A percentile compares a stretch with the other conserved stretches of the same genome.
Evolutionary conservation across 495 filamentous ascomycete genomes (phyloP).

Genomic region (Penicillium egyptiacum): DNA sequence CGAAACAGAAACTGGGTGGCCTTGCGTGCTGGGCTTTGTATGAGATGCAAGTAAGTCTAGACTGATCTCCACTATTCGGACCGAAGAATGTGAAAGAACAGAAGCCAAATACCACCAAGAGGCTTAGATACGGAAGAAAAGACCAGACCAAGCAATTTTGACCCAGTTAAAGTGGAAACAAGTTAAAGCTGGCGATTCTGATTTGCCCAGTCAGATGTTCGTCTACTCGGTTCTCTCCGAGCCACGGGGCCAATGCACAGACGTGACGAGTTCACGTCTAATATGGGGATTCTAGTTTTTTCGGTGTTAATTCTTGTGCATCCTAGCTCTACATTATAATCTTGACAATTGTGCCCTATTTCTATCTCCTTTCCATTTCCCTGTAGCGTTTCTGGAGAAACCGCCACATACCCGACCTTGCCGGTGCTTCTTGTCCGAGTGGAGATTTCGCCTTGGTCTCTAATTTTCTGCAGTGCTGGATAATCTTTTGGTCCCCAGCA

Average conservation of each 20-base stretch:
- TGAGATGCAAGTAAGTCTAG: neutral
- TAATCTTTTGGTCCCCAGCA: neutral
- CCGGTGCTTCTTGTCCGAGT: constrained; percentile 10
- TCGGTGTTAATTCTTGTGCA: neutral
- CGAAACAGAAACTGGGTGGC: neutral
- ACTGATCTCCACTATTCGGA: neutral
- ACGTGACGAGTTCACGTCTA: neutral
- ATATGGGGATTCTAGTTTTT: neutral
- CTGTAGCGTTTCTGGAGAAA: neutral
- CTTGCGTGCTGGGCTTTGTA: neutral
- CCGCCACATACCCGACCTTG: constrained; percentile 14
- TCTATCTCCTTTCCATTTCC: neutral
- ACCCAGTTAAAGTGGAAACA: neutral
- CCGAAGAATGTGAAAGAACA: neutral
- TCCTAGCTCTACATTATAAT: neutral
- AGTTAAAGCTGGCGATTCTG: neutral
- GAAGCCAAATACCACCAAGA: neutral
- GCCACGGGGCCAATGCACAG: constrained; percentile 24
- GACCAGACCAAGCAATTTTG: neutral
- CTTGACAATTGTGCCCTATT: neutral
- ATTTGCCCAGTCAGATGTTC: neutral
- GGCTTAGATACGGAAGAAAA: neutral
- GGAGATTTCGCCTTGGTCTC: constrained; percentile 6
- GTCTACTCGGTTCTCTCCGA: neutral
- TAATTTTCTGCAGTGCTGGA: neutral